phyloP scores from a whole-genome alignment of 257 asterid genomes.

The Solanum ossicruentum region DNA sequence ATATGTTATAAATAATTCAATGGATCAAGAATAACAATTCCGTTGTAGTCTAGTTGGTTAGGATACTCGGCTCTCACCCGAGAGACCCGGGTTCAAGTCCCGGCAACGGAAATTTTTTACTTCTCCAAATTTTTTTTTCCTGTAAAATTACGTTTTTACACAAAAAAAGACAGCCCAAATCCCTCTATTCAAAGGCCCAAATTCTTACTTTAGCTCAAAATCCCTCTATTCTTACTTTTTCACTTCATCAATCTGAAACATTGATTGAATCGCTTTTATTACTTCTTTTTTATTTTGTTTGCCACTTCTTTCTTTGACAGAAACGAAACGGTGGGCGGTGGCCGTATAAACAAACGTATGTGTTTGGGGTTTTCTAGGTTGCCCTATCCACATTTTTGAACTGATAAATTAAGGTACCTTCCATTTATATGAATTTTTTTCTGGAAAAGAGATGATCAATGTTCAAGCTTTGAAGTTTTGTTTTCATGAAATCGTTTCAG shows the following conservation, averaged over 20 bases:
- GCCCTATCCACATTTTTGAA: not conserved
- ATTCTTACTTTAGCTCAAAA: not conserved
- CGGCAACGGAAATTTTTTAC: constrained; percentile 29
- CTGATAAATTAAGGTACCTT: not conserved
- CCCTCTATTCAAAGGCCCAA: not conserved
- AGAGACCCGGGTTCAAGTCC: constrained; percentile 94
- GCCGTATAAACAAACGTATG: not conserved
- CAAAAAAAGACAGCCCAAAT: not conserved
- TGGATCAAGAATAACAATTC: not conserved
- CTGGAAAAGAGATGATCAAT: not conserved
- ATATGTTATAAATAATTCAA: too few species aligned
- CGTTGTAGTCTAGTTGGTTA: constrained; percentile 96
- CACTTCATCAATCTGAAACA: not conserved
- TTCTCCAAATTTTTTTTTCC: not conserved
- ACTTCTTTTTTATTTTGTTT: not conserved
- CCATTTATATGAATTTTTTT: not conserved
- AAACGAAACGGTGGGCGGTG: not conserved
- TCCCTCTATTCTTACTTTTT: not conserved
- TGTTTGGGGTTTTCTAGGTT: not conserved
- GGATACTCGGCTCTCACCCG: constrained; percentile 99
- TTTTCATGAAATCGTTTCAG: not conserved
- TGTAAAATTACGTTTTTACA: not conserved
- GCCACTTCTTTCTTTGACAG: not conserved
- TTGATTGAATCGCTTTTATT: not conserved
- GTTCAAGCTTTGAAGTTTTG: not conserved